Percentiles rank a stretch among this genome's conserved stretches.
phyloP scores from a whole-genome alignment of 2,329 filamentous ascomycete genomes.

The Microdochium paspali region DNA sequence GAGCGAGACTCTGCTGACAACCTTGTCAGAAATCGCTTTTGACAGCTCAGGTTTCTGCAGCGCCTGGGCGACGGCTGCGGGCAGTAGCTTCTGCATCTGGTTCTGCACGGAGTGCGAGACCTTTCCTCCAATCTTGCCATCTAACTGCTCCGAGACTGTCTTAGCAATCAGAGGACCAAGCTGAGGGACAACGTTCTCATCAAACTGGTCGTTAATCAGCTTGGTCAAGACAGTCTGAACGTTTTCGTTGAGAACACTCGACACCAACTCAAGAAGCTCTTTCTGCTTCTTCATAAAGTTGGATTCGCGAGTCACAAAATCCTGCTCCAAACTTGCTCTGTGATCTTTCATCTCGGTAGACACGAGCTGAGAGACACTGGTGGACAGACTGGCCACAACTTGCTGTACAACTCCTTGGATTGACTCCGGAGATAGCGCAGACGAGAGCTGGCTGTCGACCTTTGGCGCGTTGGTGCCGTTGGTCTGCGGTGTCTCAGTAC shows the following conservation, averaged over 20 bases:
- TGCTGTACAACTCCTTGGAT: conserved; percentile 44
- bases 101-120: conserved; percentile 58
- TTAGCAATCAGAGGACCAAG: conserved; percentile 59
- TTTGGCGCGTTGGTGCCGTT: conserved; percentile 20
- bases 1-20: conserved; percentile 55
- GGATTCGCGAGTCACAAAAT: conserved; percentile 43
- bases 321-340: conserved; percentile 55
- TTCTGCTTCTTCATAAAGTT: conserved; percentile 43
- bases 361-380: conserved; percentile 34
- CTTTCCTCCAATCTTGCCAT: conserved; percentile 55
- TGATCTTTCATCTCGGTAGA: conserved; percentile 47
- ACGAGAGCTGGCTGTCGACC: conserved; percentile 13
- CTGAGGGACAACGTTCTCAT: conserved; percentile 65
- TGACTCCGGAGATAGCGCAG: conserved; percentile 26
- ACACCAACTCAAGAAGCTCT: conserved; percentile 47
- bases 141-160: conserved; percentile 63
- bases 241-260: conserved; percentile 51
- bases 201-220: conserved; percentile 69
- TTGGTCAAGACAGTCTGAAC: conserved; percentile 64
- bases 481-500: conserved; percentile 23
- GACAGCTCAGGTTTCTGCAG: conserved; percentile 67
- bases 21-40: conserved; percentile 61
- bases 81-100: conserved; percentile 64
- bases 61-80: conserved; percentile 55
- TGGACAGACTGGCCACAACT: conserved; percentile 41